Evolutionary conservation across 108 stramenopile species (phyloP), one percentile per base, ranked within the genome.

Genomic region (Phaeodactylum tricornutum): DNA sequence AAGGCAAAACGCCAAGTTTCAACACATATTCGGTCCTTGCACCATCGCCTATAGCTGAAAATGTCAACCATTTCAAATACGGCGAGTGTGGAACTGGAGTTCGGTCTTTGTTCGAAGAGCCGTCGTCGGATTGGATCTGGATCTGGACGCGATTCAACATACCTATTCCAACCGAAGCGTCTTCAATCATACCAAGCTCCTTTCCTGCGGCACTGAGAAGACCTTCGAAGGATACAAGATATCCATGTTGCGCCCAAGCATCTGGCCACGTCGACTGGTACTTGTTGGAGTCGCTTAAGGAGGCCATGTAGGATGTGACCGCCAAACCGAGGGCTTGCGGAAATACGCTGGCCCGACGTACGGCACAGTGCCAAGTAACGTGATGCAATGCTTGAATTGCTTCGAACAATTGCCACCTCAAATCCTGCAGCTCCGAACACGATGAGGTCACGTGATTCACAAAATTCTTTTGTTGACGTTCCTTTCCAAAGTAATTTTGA

Each of bases 161-260:
- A 23, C 55, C 57, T 47, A 93, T 77, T 11, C 74, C 87, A 19
- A 84, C 78, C 27, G 61, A 61, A 2, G 92, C 92, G 72, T 93
- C 92, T 59, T 89, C 82, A 50, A 85, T 85, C 88, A 84, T 93
- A 14, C 84, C 84, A 24, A 84, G 48, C 50, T 93, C 92, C 50
- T 93, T 88, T 12, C 92, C 92, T 7, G 83, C 87, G 30, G 92
- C 79, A 59, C 69, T 72, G 29, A 93, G 52, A 6, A 93, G 63
- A 8, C 92, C 92, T 59, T 93, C 92, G 52, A 84, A 93, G 35
- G 79, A 75, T 36, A 85, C 65, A 34, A 93, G 59, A 58, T 74
- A 93, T 26, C 92, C 92, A 59, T 93, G 84, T 29, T 60, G 48
- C 23, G 43, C 57, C 92, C 92, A 93, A 5, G 76, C 31, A 17